Evolutionary conservation across 2,329 filamentous ascomycete genomes (phyloP).

Genomic region (Diplodia seriata): DNA sequence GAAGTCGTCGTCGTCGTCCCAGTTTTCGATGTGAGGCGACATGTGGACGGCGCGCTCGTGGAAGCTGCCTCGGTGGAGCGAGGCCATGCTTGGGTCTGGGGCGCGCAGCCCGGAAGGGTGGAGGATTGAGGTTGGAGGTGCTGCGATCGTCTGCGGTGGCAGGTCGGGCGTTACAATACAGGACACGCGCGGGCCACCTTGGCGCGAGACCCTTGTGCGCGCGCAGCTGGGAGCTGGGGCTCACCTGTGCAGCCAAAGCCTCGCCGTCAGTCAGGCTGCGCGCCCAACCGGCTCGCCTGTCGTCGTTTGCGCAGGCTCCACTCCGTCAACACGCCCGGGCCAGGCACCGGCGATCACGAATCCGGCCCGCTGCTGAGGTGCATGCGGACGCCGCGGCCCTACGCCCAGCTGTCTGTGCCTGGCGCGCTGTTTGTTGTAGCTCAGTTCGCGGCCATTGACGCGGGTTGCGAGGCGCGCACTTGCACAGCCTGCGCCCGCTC

Average conservation of each 20-base stretch:
- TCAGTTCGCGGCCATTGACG: not conserved
- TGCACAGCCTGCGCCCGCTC: not conserved
- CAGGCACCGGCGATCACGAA: constrained; percentile 14
- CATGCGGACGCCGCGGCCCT: constrained; percentile 7
- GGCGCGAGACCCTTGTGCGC: not conserved
- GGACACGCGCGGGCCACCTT: not conserved
- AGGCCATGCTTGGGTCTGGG: constrained; percentile 39
- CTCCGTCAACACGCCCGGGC: constrained; percentile 12
- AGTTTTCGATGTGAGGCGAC: constrained; percentile 73
- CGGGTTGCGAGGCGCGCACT: constrained; percentile 2
- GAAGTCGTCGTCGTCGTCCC: constrained; percentile 61
- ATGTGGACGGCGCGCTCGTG: constrained; percentile 45
- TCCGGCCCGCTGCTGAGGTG: constrained; percentile 23
- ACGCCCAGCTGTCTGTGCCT: not conserved
- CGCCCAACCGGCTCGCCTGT: constrained; percentile 6
- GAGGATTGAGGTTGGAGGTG: constrained; percentile 35
- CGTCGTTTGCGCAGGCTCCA: constrained; percentile 2
- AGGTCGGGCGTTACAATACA: constrained; percentile 7
- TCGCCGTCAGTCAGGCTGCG: not conserved
- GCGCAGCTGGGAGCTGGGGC: not conserved
- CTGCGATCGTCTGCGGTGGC: constrained; percentile 32
- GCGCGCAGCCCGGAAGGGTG: constrained; percentile 33
- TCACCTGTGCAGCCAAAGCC: constrained; percentile 8
- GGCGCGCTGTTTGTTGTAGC: not conserved
- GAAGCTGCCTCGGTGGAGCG: constrained; percentile 47